Evolutionary conservation across 2,329 filamentous ascomycete species (phyloP).

Genomic region (Tolypocladium pustulatum): DNA sequence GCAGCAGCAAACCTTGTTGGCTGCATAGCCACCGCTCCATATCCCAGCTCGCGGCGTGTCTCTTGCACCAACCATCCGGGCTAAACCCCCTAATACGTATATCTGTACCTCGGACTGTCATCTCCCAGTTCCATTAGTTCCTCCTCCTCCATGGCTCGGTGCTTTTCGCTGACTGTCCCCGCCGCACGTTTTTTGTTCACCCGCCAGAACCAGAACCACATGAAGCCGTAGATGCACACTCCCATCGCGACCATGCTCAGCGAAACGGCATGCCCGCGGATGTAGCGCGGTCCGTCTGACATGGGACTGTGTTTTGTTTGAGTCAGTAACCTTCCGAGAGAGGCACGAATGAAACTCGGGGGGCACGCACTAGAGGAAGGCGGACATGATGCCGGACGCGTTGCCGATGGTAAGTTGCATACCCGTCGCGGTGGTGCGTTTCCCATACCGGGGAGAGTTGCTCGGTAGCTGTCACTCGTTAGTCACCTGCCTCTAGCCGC

Average conservation of each 20-base stretch:
- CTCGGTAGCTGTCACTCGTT: slow-evolving; percentile 34
- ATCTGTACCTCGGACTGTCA: slow-evolving; percentile 38
- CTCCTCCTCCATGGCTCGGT: slow-evolving; percentile 31
- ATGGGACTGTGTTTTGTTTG: slow-evolving; percentile 23
- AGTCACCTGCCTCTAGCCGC: neutral
- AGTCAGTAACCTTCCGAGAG: neutral
- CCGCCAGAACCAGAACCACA: slow-evolving; percentile 41
- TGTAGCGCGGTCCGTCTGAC: slow-evolving; percentile 43
- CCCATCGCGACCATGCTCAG: slow-evolving; percentile 46
- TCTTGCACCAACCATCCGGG: neutral
- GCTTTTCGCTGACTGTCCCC: slow-evolving; percentile 25
- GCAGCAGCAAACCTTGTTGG: neutral
- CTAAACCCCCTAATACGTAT: slow-evolving; percentile 24
- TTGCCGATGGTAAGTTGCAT: slow-evolving; percentile 64
- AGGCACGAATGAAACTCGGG: no score
- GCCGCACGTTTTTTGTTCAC: slow-evolving; percentile 35
- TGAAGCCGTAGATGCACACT: slow-evolving; percentile 37
- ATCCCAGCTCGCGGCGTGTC: neutral
- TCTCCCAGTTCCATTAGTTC: slow-evolving; percentile 40
- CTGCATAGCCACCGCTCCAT: no score
- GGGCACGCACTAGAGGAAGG: slow-evolving; percentile 50
- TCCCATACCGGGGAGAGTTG: slow-evolving; percentile 66
- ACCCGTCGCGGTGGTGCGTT: slow-evolving; percentile 61
- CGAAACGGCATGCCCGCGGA: slow-evolving; percentile 51
- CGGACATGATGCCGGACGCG: slow-evolving; percentile 59